Evolutionary conservation across 257 asterid species (phyloP), one percentile per base, ranked within the genome.

Genomic region (Sherardia arvensis): DNA sequence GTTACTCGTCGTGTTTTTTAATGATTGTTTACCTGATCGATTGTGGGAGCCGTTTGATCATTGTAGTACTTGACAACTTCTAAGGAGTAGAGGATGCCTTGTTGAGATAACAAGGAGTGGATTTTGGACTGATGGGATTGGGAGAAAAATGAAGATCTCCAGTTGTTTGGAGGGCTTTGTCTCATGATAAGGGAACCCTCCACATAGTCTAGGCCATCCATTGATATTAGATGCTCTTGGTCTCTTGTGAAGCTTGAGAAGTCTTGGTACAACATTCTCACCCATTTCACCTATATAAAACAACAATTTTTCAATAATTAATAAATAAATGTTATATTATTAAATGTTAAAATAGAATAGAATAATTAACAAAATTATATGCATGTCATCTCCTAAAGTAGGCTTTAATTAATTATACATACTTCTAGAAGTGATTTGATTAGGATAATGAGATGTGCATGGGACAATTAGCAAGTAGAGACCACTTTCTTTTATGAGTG

Each of bases 81-180:
- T 20, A 85, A 63, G 63, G 76, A 73, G 70, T 81, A 81, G 76
- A 85, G 71, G 21, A 83, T 72, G 10, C 75, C 83, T 18, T 66
- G 70, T 43, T 75, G 73, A 22, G 66, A 21, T 60, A 84, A 59
- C 28, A 79, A 64, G 64, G 81, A 74, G 40, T 55, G 20, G 10
- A 87, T 78, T 66, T 71, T 67, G 66, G 92, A 69, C 60, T 75
- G 85, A 25, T 81, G 60, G 5, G 79, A 64, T 15, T 67, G 38
- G 53, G 87, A 58, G 79, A 83, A 80, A 71, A 87, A 84, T 21
- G 91, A 82, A 27, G 89, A 80, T 78, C 89, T 80, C 91, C 91
- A 84, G 36, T 85, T 84, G 48, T 81, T 86, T 68, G 79, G 70
- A 70, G 76, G 76, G 74, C 77, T 81, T 9, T 79, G 74, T 45